These are phyloP conservation scores for Ballota nigra DNA, from an alignment of 257 asterid genomes.

Conservation along the genomic window DNA sequence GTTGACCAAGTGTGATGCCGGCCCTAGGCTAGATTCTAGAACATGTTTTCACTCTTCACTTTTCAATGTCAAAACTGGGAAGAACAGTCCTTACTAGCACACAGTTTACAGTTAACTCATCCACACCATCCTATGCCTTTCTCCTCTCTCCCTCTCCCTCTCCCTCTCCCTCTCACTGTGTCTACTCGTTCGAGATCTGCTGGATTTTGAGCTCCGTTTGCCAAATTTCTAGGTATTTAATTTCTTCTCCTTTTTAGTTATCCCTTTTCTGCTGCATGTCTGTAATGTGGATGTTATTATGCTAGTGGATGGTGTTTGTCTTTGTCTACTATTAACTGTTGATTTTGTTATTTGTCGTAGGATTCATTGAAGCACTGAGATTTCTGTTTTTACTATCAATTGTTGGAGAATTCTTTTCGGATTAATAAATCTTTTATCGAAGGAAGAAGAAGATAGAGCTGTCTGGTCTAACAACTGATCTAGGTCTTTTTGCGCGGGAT, in stretches of 20 bases:
- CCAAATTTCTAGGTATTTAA: constrained; percentile 15
- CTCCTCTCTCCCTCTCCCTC: not conserved
- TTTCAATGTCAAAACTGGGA: too few relatives aligned
- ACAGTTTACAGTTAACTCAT: too few relatives aligned
- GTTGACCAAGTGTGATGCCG: too few relatives aligned
- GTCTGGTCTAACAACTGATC: too few relatives aligned
- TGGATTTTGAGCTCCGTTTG: not conserved
- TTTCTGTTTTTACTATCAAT: not conserved
- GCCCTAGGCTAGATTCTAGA: too few relatives aligned
- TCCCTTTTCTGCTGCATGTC: not conserved
- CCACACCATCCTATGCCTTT: not conserved
- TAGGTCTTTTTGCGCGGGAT: too few relatives aligned
- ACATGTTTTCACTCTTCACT: too few relatives aligned
- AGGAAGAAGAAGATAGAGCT: too few relatives aligned
- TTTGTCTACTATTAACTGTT: not conserved
- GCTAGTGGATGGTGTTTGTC: not conserved
- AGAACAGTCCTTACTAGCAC: not conserved
- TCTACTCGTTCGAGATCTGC: constrained; percentile 2
- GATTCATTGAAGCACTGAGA: not conserved
- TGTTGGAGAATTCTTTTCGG: too few relatives aligned
- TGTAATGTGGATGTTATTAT: not conserved
- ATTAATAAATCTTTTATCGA: not conserved
- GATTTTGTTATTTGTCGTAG: not conserved
- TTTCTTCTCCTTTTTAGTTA: not conserved
- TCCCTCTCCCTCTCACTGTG: not conserved